These are phyloP conservation scores for Ceratocystis huliohia DNA, from an alignment of 2,329 filamentous ascomycete species.

Conservation along the genomic window DNA sequence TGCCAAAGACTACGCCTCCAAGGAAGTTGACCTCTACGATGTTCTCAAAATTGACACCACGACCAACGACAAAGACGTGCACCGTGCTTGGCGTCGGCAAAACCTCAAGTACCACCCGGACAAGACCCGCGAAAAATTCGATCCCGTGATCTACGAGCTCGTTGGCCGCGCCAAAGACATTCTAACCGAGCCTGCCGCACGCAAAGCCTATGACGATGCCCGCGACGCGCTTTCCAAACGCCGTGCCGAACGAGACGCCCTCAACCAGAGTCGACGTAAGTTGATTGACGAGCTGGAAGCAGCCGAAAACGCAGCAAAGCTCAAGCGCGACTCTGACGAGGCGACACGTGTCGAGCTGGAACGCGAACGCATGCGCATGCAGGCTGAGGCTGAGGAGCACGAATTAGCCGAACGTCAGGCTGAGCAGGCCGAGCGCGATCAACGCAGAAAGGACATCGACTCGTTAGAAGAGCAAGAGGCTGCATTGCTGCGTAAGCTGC, in stretches of 20 bases:
- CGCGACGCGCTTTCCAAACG: slow-evolving; percentile 59
- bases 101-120: slow-evolving; percentile 90
- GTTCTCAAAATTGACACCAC: slow-evolving; percentile 48
- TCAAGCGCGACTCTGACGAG: slow-evolving; percentile 40
- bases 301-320: slow-evolving; percentile 54
- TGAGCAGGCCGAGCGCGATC: slow-evolving; percentile 21
- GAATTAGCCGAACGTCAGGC: slow-evolving; percentile 6
- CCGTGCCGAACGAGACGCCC: slow-evolving; percentile 56
- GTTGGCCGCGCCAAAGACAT: slow-evolving; percentile 80
- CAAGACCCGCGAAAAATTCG: slow-evolving; percentile 64
- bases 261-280: slow-evolving; percentile 58
- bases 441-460: slow-evolving; percentile 23
- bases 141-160: slow-evolving; percentile 70
- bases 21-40: slow-evolving; percentile 63
- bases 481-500: slow-evolving; percentile 22
- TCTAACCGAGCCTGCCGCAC: slow-evolving; percentile 56
- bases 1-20: slow-evolving; percentile 46
- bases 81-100: slow-evolving; percentile 70
- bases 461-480: slow-evolving; percentile 27
- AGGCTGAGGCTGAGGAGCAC: slow-evolving; percentile 27
- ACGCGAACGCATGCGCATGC: slow-evolving; percentile 28
- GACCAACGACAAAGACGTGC: slow-evolving; percentile 58
- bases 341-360: slow-evolving; percentile 30
- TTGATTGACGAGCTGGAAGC: slow-evolving; percentile 81
- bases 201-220: slow-evolving; percentile 65